Evolutionary conservation across 2,329 filamentous ascomycete species (phyloP).

Genomic region (Cryphonectria naterciae): DNA sequence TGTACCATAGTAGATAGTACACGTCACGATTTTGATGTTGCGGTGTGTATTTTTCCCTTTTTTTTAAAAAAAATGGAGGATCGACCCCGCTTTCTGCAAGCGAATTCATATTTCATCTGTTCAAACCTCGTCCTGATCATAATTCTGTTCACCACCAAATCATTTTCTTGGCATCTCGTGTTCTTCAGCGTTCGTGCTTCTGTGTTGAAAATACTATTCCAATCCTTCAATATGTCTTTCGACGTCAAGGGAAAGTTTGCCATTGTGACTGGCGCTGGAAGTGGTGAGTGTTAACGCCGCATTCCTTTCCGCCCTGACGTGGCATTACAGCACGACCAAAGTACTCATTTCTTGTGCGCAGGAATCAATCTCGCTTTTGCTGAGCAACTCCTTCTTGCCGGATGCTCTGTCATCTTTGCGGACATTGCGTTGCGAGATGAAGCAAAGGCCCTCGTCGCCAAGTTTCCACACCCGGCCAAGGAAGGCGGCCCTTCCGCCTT

Average conservation of each 20-base stretch:
- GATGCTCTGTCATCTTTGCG: slow-evolving; percentile 36
- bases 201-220: neutral
- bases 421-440: slow-evolving; percentile 34
- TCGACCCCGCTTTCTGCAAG: neutral
- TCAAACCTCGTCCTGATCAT: neutral
- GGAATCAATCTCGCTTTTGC: slow-evolving; percentile 35
- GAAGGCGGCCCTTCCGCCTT: slow-evolving; percentile 10
- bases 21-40: neutral
- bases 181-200: neutral
- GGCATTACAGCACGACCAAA: neutral
- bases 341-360: slow-evolving; percentile 10
- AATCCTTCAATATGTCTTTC: slow-evolving; percentile 23
- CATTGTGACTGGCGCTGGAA: slow-evolving; percentile 22
- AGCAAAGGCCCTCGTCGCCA: slow-evolving; percentile 31
- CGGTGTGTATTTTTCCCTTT: neutral
- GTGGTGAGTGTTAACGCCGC: slow-evolving; percentile 11
- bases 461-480: slow-evolving; percentile 23
- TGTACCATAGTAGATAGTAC: neutral
- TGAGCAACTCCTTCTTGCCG: slow-evolving; percentile 32
- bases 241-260: slow-evolving; percentile 29
- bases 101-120: neutral
- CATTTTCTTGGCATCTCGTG: neutral
- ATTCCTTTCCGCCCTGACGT: neutral
- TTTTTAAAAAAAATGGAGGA: neutral
- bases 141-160: neutral